phyloP scores from a whole-genome alignment of 306 rosid species.

The Castanea sativa region DNA sequence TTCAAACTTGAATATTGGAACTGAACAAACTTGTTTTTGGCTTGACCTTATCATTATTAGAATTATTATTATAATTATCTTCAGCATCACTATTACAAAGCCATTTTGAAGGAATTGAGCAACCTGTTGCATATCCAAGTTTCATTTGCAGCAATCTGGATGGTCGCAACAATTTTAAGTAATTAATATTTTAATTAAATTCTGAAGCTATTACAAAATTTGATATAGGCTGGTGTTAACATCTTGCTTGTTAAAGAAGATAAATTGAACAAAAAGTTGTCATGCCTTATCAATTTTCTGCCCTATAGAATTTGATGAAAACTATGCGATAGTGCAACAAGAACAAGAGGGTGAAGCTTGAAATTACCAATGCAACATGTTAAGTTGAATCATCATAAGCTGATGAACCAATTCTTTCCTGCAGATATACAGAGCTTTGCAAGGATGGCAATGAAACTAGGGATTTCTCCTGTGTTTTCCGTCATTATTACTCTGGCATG shows the following conservation, averaged over 20 bases:
- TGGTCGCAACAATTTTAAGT: no score
- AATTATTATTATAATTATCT: no score
- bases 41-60: background rate
- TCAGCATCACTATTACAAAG: background rate
- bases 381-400: background rate
- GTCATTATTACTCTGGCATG: conserved; percentile 62
- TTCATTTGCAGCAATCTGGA: background rate
- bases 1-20: background rate
- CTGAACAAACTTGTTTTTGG: background rate
- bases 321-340: background rate
- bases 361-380: background rate
- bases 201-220: background rate
- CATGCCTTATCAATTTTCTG: background rate
- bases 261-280: background rate
- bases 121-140: background rate
- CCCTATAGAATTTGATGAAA: background rate
- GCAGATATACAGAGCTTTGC: conserved; percentile 68
- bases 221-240: background rate
- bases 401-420: conserved; percentile 15
- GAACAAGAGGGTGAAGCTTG: background rate
- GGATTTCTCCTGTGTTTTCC: conserved; percentile 85
- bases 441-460: conserved; percentile 52
- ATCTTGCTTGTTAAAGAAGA: background rate
- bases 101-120: background rate
- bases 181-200: background rate